Evolutionary conservation across 1,284 basidiomycete species (phyloP).

Genomic region (Coriolopsis trogii): DNA sequence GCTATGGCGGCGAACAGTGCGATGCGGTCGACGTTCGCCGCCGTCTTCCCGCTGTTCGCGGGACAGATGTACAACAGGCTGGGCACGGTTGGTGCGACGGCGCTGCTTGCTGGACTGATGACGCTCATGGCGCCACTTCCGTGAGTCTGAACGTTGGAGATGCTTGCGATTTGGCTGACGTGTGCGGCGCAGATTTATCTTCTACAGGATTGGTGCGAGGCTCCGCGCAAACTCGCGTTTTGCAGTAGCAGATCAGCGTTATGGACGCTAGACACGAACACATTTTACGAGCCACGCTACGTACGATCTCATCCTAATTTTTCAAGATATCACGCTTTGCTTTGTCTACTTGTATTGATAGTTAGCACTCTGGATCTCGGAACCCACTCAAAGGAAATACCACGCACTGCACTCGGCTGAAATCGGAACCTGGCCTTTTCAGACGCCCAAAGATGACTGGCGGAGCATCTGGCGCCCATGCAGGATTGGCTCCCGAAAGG

Average conservation of each 20-base stretch:
- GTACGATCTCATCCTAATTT: no score
- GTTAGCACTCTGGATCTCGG: no score
- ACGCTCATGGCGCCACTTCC: conserved; percentile 74
- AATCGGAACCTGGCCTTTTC: no score
- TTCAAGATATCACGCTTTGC: no score
- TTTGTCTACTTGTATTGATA: no score
- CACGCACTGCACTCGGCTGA: not conserved
- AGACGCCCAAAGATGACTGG: no score
- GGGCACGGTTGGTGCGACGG: conserved; percentile 76
- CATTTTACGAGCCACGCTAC: no score
- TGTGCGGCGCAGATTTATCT: conserved; percentile 37
- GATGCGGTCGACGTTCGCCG: conserved; percentile 67
- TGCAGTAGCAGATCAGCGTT: conserved; percentile 27
- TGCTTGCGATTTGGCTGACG: not conserved
- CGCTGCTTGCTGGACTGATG: conserved; percentile 74
- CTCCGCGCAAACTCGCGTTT: conserved; percentile 42
- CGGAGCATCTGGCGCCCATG: no score
- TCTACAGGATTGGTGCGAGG: conserved; percentile 43
- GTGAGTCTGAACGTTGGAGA: conserved; percentile 39
- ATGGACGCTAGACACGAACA: no score
- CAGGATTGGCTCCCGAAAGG: conserved; percentile 10
- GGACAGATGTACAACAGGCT: conserved; percentile 58
- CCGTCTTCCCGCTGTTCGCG: conserved; percentile 75
- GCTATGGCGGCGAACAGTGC: conserved; percentile 79
- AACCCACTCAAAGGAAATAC: no score